phyloP scores from a whole-genome alignment of 2,329 filamentous ascomycete genomes.

The Nemania sp. region DNA sequence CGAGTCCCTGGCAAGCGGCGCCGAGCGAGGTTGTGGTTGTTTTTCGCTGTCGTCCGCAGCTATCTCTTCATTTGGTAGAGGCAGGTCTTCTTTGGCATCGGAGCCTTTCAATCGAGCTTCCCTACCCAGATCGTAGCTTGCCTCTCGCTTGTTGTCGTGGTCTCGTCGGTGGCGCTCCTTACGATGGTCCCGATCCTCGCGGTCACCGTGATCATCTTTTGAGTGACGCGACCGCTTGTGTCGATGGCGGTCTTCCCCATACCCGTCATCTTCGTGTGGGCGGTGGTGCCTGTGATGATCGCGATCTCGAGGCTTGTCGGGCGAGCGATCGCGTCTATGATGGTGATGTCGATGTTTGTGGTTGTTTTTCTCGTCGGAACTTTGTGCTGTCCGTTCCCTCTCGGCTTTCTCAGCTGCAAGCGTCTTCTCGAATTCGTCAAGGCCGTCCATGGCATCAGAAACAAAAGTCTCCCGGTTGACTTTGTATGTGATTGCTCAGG shows the following conservation, averaged over 20 bases:
- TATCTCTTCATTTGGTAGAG: slow-evolving; percentile 55
- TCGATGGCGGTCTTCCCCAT: slow-evolving; percentile 57
- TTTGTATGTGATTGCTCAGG: background rate
- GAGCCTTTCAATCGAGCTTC: slow-evolving; percentile 46
- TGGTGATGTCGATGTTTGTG: slow-evolving; percentile 49
- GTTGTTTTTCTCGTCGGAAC: slow-evolving; percentile 48
- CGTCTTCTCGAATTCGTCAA: slow-evolving; percentile 76
- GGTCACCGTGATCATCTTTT: slow-evolving; percentile 43
- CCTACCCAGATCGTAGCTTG: slow-evolving; percentile 41
- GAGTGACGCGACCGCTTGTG: slow-evolving; percentile 67
- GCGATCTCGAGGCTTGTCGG: slow-evolving; percentile 47
- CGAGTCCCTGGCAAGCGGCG: slow-evolving; percentile 68
- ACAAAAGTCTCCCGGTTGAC: background rate
- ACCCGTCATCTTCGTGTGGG: slow-evolving; percentile 45
- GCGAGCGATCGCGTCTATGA: slow-evolving; percentile 42
- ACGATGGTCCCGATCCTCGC: slow-evolving; percentile 49
- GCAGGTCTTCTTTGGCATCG: slow-evolving; percentile 55
- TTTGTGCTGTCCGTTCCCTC: slow-evolving; percentile 47
- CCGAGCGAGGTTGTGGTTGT: slow-evolving; percentile 34
- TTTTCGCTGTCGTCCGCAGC: slow-evolving; percentile 35
- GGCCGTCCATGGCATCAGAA: slow-evolving; percentile 50
- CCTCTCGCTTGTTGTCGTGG: slow-evolving; percentile 31
- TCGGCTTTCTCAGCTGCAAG: slow-evolving; percentile 67
- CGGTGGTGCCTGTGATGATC: slow-evolving; percentile 42
- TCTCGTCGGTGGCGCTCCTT: slow-evolving; percentile 40